These are phyloP conservation scores for Pythium insidiosum DNA, from an alignment of 352 stramenopile species.

Conservation along the genomic window DNA sequence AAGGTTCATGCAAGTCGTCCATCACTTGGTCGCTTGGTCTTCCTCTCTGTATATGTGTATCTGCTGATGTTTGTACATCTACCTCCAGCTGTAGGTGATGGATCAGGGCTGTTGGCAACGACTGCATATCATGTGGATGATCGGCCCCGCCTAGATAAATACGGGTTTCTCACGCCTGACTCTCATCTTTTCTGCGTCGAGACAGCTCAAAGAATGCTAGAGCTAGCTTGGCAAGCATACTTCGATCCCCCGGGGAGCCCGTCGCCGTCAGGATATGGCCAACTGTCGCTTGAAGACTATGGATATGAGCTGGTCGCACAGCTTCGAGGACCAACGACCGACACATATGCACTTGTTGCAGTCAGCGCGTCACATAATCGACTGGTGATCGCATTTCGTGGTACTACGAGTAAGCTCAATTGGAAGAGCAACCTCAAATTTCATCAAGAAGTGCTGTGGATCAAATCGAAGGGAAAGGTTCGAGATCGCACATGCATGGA, in stretches of 20 bases:
- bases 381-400: conserved; percentile 80
- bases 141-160: conserved; percentile 43
- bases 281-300: conserved; percentile 58
- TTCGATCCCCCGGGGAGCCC: conserved; percentile 74
- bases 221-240: conserved; percentile 83
- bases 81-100: conserved; percentile 37
- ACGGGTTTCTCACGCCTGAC: conserved; percentile 54
- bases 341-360: conserved; percentile 67
- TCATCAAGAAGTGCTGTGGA: conserved; percentile 71
- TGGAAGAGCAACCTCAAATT: conserved; percentile 86
- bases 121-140: conserved; percentile 76
- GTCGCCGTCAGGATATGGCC: conserved; percentile 69
- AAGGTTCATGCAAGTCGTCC: conserved; percentile 42
- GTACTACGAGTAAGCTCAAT: conserved; percentile 81
- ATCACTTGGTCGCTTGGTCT: conserved; percentile 64
- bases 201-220: conserved; percentile 71
- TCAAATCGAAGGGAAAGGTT: conserved; percentile 51
- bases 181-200: conserved; percentile 85
- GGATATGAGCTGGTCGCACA: conserved; percentile 84
- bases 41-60: conserved; percentile 79
- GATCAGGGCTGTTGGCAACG: conserved; percentile 39
- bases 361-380: conserved; percentile 52
- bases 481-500: conserved; percentile 53
- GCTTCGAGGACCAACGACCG: conserved; percentile 54
- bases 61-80: conserved; percentile 81